Evolutionary conservation across 2,329 filamentous ascomycete genomes (phyloP).

Genomic region (Colletotrichum magnum): DNA sequence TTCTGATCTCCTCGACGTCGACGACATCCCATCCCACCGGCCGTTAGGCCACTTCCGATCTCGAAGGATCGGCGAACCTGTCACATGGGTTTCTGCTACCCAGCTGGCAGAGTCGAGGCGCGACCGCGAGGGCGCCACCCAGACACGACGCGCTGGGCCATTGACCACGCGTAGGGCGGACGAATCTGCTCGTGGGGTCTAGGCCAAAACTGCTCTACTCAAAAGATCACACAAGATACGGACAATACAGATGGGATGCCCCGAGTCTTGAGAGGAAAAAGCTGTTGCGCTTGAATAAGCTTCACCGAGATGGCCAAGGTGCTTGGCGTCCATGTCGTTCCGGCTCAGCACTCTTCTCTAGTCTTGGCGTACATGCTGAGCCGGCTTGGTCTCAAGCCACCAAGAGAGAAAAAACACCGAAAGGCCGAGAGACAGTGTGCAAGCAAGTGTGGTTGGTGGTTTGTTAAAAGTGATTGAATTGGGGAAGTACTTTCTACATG

Average conservation of each 20-base stretch:
- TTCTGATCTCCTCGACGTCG: not conserved
- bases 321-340: slow-evolving; percentile 13
- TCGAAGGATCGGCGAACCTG: not conserved
- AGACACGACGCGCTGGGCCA: too few relatives aligned
- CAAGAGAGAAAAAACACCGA: slow-evolving; percentile 1
- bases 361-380: slow-evolving; percentile 21
- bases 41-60: not conserved
- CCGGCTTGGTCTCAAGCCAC: slow-evolving; percentile 35
- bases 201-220: not conserved
- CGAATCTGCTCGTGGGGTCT: not conserved
- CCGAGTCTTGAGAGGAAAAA: not conserved
- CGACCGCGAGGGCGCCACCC: too few relatives aligned
- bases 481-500: too few relatives aligned
- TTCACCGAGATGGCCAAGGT: slow-evolving; percentile 9
- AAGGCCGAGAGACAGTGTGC: too few relatives aligned
- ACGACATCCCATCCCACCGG: slow-evolving; percentile 1
- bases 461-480: too few relatives aligned
- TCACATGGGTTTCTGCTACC: not conserved
- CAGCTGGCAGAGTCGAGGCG: not conserved
- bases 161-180: too few relatives aligned
- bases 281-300: slow-evolving; percentile 6
- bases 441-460: too few relatives aligned
- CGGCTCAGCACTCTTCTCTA: slow-evolving; percentile 11
- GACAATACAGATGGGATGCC: too few relatives aligned
- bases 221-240: not conserved